phyloP scores from a whole-genome alignment of 352 stramenopile species.

The Globisporangium takayamanum region DNA sequence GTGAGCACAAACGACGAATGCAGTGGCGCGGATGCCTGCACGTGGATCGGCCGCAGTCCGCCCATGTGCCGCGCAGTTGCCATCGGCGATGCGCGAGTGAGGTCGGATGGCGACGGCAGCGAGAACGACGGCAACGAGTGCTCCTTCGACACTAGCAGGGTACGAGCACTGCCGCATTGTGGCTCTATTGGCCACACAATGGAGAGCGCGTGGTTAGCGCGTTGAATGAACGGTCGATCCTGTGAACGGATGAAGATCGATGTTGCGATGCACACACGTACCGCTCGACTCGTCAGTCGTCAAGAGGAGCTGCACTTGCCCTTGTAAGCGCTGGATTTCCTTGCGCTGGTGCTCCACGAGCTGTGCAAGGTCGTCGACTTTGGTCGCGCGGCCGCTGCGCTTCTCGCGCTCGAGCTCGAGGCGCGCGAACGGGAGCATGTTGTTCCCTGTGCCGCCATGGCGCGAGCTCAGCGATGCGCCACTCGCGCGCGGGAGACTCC shows the following conservation, averaged over 20 bases:
- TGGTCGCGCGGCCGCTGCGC: conserved; percentile 16
- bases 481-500: not conserved
- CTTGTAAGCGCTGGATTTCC: conserved; percentile 66
- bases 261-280: not conserved
- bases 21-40: conserved; percentile 10
- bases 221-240: no score
- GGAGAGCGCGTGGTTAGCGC: not conserved
- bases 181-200: not conserved
- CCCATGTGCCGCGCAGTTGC: conserved; percentile 13
- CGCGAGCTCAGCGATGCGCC: conserved; percentile 6
- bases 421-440: conserved; percentile 40
- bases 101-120: no score
- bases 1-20: conserved; percentile 51
- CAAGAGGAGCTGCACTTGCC: conserved; percentile 57
- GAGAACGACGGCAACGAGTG: not conserved
- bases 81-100: not conserved
- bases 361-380: conserved; percentile 34
- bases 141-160: not conserved
- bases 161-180: not conserved
- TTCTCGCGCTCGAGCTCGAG: conserved; percentile 34
- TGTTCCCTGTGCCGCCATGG: conserved; percentile 8
- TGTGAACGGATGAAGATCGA: no score
- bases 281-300: conserved; percentile 20
- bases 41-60: conserved; percentile 18
- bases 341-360: conserved; percentile 52